Percentiles rank a stretch among this genome's conserved stretches.
Evolutionary conservation across 352 stramenopile genomes (phyloP).

Genomic region (Phytophthora megakarya): DNA sequence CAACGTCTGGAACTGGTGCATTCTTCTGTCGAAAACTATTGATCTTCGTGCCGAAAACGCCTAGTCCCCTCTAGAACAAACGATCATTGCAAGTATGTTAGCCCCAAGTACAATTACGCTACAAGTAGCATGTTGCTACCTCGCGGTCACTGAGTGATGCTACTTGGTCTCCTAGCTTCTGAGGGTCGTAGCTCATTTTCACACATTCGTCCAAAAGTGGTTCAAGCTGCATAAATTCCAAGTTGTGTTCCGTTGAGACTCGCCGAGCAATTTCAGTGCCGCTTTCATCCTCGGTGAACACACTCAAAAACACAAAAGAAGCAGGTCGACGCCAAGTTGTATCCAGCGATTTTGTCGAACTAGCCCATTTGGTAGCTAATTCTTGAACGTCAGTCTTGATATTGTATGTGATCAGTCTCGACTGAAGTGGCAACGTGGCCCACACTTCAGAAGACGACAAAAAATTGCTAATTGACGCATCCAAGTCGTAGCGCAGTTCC

Average conservation of each 20-base stretch:
- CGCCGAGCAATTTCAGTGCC: constrained; percentile 26
- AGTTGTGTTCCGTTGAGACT: constrained; percentile 42
- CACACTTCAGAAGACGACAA: constrained; percentile 33
- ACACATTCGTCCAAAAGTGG: constrained; percentile 59
- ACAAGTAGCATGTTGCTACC: constrained; percentile 28
- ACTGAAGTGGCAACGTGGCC: constrained; percentile 30
- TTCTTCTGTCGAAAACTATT: constrained; percentile 53
- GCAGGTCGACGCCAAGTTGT: constrained; percentile 26
- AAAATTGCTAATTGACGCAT: constrained; percentile 34
- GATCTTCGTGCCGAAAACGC: constrained; percentile 54
- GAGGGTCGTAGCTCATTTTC: constrained; percentile 52
- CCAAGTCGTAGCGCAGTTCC: constrained; percentile 33
- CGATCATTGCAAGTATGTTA: background rate
- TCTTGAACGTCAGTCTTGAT: constrained; percentile 22
- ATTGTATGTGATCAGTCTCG: constrained; percentile 18
- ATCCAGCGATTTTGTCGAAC: constrained; percentile 16
- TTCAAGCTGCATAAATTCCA: constrained; percentile 49
- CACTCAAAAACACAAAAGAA: constrained; percentile 33
- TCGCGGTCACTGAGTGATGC: constrained; percentile 46
- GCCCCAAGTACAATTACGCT: background rate
- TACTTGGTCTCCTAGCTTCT: constrained; percentile 48
- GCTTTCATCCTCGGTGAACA: constrained; percentile 38
- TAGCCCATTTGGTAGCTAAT: constrained; percentile 14
- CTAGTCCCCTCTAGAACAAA: constrained; percentile 50
- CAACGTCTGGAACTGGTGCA: constrained; percentile 38